Evolutionary conservation across 2,329 filamentous ascomycete genomes (phyloP).

Genomic region (Pseudogymnoascus sp.): DNA sequence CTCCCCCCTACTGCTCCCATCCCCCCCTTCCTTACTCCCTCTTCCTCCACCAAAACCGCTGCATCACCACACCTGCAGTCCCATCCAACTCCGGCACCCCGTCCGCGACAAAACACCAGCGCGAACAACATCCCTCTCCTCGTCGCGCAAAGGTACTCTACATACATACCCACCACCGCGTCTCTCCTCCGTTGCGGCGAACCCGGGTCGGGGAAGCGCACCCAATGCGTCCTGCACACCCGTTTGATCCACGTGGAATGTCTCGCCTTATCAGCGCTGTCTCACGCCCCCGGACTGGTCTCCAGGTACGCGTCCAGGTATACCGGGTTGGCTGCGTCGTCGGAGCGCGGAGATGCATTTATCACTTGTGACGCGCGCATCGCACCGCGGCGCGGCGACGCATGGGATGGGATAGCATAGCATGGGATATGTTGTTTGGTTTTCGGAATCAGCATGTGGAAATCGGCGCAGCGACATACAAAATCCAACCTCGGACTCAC

Average conservation of each 20-base stretch:
- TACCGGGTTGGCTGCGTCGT: background rate
- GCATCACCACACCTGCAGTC: background rate
- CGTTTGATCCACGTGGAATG: slow-evolving; percentile 2
- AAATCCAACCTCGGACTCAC: background rate
- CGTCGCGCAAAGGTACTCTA: background rate
- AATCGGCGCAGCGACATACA: background rate
- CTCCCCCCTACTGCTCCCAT: background rate
- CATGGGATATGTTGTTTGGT: background rate
- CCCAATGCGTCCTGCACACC: slow-evolving; percentile 4
- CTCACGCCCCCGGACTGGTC: background rate
- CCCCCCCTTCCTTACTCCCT: background rate
- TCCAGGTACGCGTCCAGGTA: background rate
- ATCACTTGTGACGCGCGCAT: background rate
- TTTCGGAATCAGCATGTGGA: background rate
- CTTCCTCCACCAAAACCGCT: background rate
- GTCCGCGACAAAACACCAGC: background rate
- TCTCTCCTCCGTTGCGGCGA: background rate
- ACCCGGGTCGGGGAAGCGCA: background rate
- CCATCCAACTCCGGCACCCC: slow-evolving; percentile 2
- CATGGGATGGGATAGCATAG: background rate
- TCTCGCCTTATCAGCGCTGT: background rate
- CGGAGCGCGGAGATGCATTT: background rate
- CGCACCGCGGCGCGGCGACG: background rate
- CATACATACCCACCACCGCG: background rate
- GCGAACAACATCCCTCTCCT: background rate